Base-by-base conservation (phyloP, 805 yeast genomes). In the Zygosaccharomyces siamensis region DNA sequence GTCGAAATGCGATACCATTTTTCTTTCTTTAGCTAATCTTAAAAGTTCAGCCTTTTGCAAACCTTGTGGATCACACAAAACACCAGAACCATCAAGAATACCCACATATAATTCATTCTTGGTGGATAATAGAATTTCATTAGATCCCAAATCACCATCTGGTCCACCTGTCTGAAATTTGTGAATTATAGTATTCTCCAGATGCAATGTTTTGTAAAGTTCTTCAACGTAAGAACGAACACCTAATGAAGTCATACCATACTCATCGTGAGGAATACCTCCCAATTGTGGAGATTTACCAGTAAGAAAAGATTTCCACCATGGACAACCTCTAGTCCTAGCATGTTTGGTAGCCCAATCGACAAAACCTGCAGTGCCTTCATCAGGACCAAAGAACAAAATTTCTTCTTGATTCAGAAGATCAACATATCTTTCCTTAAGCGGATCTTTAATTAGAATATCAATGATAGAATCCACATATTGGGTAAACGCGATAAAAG, bases 111-210 rank as follows among this genome's bases (percentile, higher is more conserved):
- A 76, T 72, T 92, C 99, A 51, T 82, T 79, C 21, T 67, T 64
- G 45, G 84, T 75, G 1, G 97, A 89, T 51, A 92, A 77, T 57
- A 88, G 75, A 61, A 92, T 93, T 72, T 92, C 99, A 68, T 92
- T 93, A 23, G 96, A 86, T 27, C 99, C 99, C 58, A 92, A 76
- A 70, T 92, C 99, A 63, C 99, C 99, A 69, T 93, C 97, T 55
- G 98, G 98, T 40, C 99, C 99, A 71, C 98, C 99, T 47, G 97
- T 93, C 74, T 92, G 99, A 62, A 93, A 75, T 71, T 93, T 92
- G 60, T 76, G 77, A 51, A 92, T 77, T 35, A 72, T 69, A 23
- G 77, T 71, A 55, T 83, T 79, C 33, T 73, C 68, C 51, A 92
- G 74, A 16, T 78, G 72, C 50, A 84, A 76, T 66, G 89, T 86